phyloP scores from a whole-genome alignment of 495 filamentous ascomycete species.

The Neurospora sp. region DNA sequence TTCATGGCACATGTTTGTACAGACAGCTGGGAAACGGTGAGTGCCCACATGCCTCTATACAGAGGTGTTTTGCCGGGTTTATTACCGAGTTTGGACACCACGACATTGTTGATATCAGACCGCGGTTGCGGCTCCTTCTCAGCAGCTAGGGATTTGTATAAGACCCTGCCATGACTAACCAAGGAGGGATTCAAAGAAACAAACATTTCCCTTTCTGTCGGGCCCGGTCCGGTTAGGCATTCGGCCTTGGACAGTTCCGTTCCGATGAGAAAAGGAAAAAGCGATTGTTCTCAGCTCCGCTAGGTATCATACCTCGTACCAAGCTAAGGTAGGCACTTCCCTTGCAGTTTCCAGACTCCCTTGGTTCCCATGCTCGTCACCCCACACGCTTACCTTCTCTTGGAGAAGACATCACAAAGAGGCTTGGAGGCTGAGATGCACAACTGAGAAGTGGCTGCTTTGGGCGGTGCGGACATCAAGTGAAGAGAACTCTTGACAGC shows the following conservation, averaged over 20 bases:
- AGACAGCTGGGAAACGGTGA: not conserved
- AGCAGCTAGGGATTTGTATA: not conserved
- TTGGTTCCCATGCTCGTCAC: not conserved
- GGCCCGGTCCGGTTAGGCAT: not conserved
- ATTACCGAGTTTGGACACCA: not conserved
- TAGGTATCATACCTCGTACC: not conserved
- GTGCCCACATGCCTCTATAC: not conserved
- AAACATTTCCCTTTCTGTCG: not conserved
- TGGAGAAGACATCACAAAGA: not conserved
- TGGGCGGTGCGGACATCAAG: not conserved
- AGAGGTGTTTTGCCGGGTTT: not conserved
- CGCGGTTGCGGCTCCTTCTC: not conserved
- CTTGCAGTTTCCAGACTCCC: not conserved
- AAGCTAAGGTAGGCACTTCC: not conserved
- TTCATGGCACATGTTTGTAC: not conserved
- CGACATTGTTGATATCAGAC: not conserved
- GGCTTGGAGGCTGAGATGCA: not conserved
- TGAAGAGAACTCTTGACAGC: not conserved
- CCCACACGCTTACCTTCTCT: not conserved
- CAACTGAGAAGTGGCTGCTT: not conserved
- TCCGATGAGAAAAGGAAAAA: not conserved
- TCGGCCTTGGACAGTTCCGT: not conserved
- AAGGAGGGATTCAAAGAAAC: not conserved
- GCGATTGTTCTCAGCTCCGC: not conserved
- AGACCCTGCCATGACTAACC: not conserved